Base-by-base conservation (phyloP, 2,329 filamentous ascomycete species). In the Epichloe glyceriae region DNA sequence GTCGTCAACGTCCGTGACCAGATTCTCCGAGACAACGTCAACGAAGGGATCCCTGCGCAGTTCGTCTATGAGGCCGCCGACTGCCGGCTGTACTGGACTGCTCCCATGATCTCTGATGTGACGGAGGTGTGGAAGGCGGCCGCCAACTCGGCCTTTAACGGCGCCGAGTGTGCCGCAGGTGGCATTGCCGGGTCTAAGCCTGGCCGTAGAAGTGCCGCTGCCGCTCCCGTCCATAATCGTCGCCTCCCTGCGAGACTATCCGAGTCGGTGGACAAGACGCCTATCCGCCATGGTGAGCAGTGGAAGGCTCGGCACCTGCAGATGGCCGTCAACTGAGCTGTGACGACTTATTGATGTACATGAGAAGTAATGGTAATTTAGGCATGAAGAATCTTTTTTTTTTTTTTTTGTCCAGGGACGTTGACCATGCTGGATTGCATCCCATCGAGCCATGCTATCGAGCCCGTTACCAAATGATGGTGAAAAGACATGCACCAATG, bases 81-180 rank as follows among this genome's bases (percentile, higher is more conserved):
- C 57, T 78, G 74, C 59, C 66, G 74, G 15, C 68, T 78, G 26
- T 76, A 69, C 61, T 76, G 73, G 64, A 76, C 73, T 3, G 64
- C 66, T 35, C 66, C 63, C n/a, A 77, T 76, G 70, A 56, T 73
- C 45, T 66, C 61, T 8, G 71, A 75, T 53, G 66, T 73, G 44
- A 65, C 64, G 10, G 69, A 69, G 39, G 61, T 73, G 19, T 78
- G 74, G 74, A 71, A 70, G 59, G 65, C 68, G 5, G 66, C 68
- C 2, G 70, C 69, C 0, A 55, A 63, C 33, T 63, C 67, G 1
- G 68, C 67, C 1, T 72, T 71, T 54, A 64, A 67, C 52, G 68
- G 67, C 6, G 69, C 63, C 3, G 66, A 64, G 45, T 72, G 69
- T 47, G 69, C 65, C 14, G 60, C 62, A 26, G 69, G 69, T 5